Percentiles rank a stretch among this genome's conserved stretches.
Conservation (phyloP, 768 basidiomycete genomes). For the Suillus subluteus region DNA sequence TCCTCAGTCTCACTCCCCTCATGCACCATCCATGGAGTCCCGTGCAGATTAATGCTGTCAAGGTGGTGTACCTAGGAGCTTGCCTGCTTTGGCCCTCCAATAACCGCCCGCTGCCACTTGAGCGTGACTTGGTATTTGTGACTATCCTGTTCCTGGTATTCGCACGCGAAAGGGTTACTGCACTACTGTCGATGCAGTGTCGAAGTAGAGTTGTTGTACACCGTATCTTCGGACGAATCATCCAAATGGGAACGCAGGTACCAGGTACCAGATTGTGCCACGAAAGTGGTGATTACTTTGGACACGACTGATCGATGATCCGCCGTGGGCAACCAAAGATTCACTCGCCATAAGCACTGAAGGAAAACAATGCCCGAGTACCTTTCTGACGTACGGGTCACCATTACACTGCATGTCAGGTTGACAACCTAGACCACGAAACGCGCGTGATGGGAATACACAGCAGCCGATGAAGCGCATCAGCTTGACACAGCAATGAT, state of each 20-base stretch:
- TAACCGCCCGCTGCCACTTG: conserved; percentile 53
- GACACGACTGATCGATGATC: neutral
- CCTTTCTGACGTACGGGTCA: neutral
- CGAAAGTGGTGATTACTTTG: neutral
- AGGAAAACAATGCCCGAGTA: neutral
- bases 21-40: conserved; percentile 81
- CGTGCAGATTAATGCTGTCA: conserved; percentile 59
- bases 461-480: neutral
- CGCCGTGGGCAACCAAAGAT: neutral
- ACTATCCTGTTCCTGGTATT: conserved; percentile 34
- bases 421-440: conserved; percentile 1
- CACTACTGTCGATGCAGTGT: conserved; percentile 43
- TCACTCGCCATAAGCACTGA: neutral
- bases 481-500: neutral
- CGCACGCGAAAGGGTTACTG: conserved; percentile 45
- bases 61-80: conserved; percentile 58
- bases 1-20: conserved; percentile 33
- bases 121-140: conserved; percentile 34
- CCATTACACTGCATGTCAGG: neutral
- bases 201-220: conserved; percentile 41
- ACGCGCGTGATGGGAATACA: neutral
- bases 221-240: conserved; percentile 36
- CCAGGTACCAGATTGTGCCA: conserved; percentile 2
- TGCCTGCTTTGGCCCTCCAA: conserved; percentile 44
- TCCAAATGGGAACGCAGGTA: conserved; percentile 67